phyloP scores from a whole-genome alignment of 805 yeast species.

The Komagataella kurtzmanii region DNA sequence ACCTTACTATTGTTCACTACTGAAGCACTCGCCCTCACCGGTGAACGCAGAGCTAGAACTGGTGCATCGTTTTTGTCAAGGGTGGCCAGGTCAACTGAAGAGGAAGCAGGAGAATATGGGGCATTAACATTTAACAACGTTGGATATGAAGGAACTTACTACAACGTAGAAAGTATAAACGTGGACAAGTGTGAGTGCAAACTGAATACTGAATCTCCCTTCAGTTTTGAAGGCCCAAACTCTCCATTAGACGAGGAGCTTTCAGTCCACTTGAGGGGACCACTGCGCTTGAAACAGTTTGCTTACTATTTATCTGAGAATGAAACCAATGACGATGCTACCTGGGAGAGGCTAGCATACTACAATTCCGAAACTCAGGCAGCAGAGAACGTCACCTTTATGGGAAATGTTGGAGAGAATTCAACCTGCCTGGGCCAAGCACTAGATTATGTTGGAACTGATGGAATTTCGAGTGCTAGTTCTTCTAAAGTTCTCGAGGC shows the following conservation, averaged over 20 bases:
- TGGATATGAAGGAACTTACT: slow-evolving; percentile 42
- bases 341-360: slow-evolving; percentile 49
- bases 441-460: slow-evolving; percentile 42
- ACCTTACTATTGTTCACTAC: background rate
- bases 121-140: slow-evolving; percentile 37
- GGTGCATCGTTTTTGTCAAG: background rate
- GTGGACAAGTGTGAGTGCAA: slow-evolving; percentile 33
- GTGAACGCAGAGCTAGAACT: background rate
- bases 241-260: slow-evolving; percentile 58
- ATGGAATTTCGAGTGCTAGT: slow-evolving; percentile 37
- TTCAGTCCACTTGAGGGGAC: slow-evolving; percentile 73
- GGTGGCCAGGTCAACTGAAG: background rate
- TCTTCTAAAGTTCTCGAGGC: slow-evolving; percentile 32
- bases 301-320: slow-evolving; percentile 42
- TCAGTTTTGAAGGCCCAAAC: slow-evolving; percentile 39
- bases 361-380: slow-evolving; percentile 35
- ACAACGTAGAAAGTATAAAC: slow-evolving; percentile 28
- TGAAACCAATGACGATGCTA: slow-evolving; percentile 20
- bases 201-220: slow-evolving; percentile 14
- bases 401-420: slow-evolving; percentile 46
- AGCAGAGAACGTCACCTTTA: slow-evolving; percentile 52
- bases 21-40: background rate
- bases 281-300: slow-evolving; percentile 44
- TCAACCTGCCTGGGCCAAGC: slow-evolving; percentile 60
- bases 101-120: slow-evolving; percentile 12